phyloP scores from a whole-genome alignment of 768 basidiomycete species.

The Agrocybe pediades region DNA sequence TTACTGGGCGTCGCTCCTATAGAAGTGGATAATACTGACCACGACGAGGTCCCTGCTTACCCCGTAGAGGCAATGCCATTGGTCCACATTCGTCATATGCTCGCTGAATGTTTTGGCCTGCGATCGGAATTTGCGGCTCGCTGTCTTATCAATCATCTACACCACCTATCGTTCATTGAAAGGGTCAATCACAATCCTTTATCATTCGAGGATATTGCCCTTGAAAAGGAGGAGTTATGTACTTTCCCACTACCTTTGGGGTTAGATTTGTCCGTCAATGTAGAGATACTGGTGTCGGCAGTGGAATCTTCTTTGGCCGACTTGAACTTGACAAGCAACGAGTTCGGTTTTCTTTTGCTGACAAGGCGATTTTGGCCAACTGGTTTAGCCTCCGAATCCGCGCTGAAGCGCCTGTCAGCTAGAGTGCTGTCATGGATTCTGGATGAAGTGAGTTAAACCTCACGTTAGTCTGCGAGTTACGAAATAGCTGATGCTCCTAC shows the following conservation, averaged over 20 bases:
- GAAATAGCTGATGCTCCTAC: too few relatives aligned
- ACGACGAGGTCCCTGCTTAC: conserved; percentile 30
- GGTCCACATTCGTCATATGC: conserved; percentile 58
- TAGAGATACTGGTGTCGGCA: conserved; percentile 70
- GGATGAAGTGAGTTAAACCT: conserved; percentile 53
- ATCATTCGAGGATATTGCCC: conserved; percentile 34
- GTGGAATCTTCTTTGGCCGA: conserved; percentile 74
- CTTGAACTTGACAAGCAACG: conserved; percentile 72
- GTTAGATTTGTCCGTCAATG: conserved; percentile 70
- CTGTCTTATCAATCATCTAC: conserved; percentile 58
- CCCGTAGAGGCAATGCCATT: conserved; percentile 62
- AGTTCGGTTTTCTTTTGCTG: conserved; percentile 72
- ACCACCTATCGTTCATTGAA: conserved; percentile 63
- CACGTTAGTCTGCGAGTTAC: not conserved
- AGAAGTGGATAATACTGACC: conserved; percentile 15
- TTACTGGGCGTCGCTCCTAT: conserved; percentile 46
- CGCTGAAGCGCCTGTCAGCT: conserved; percentile 58
- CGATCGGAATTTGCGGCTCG: conserved; percentile 52
- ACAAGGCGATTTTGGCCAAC: conserved; percentile 73
- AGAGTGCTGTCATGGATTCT: conserved; percentile 71
- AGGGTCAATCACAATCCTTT: conserved; percentile 39
- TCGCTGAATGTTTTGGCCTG: conserved; percentile 62
- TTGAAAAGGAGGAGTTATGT: conserved; percentile 41
- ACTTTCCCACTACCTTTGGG: conserved; percentile 71
- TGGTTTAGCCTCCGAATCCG: conserved; percentile 72